phyloP scores from a whole-genome alignment of 1,139 yeast genomes.

The Lodderomyces pseudojiufengensis region DNA sequence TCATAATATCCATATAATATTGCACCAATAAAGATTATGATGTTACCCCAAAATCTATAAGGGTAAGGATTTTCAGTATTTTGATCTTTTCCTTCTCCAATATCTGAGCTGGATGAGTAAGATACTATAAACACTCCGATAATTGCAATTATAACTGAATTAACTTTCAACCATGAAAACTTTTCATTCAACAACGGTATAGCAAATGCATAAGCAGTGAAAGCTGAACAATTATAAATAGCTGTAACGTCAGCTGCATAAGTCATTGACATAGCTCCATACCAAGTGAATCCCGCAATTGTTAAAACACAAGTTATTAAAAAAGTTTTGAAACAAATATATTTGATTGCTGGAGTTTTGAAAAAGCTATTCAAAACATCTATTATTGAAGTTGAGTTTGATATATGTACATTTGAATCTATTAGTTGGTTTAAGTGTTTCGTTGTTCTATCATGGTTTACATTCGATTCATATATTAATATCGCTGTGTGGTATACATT shows the following conservation, averaged over 20 bases:
- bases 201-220: slow-evolving; percentile 83
- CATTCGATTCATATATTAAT: slow-evolving; percentile 40
- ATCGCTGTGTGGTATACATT: slow-evolving; percentile 52
- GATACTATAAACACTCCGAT: slow-evolving; percentile 78
- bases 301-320: slow-evolving; percentile 58
- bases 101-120: slow-evolving; percentile 36
- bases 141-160: slow-evolving; percentile 69
- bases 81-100: slow-evolving; percentile 26
- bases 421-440: slow-evolving; percentile 34
- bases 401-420: slow-evolving; percentile 39
- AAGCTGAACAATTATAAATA: slow-evolving; percentile 85
- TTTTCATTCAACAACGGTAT: slow-evolving; percentile 67
- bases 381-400: slow-evolving; percentile 36
- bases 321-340: slow-evolving; percentile 43
- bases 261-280: slow-evolving; percentile 74
- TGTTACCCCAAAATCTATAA: slow-evolving; percentile 64
- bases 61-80: slow-evolving; percentile 42
- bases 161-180: slow-evolving; percentile 61
- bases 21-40: slow-evolving; percentile 75
- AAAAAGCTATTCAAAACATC: slow-evolving; percentile 36
- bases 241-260: slow-evolving; percentile 88
- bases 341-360: slow-evolving; percentile 43
- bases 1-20: slow-evolving; percentile 81
- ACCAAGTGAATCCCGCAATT: slow-evolving; percentile 83
- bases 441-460: slow-evolving; percentile 33